phyloP scores from a whole-genome alignment of 169 alveolate species.

The Plasmodium cynomolgi region DNA sequence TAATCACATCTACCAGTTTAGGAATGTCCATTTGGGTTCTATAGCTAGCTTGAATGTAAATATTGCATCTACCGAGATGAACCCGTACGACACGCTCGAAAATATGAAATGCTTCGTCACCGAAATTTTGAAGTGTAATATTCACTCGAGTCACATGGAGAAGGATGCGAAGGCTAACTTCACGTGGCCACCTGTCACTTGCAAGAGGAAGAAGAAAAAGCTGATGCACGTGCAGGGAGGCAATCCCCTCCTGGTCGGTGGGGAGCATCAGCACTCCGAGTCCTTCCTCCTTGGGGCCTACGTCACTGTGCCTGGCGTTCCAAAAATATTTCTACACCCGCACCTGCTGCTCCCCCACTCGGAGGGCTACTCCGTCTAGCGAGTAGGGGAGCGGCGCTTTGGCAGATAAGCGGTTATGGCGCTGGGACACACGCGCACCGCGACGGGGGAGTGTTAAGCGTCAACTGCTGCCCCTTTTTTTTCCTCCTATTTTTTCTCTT shows the following conservation, averaged over 20 bases:
- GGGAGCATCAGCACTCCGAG: conserved; percentile 4
- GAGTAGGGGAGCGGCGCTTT: background rate
- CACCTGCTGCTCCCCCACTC: conserved; percentile 24
- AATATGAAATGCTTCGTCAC: conserved; percentile 47
- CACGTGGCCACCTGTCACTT: conserved; percentile 38
- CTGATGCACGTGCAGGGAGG: background rate
- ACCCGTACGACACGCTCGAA: conserved; percentile 16
- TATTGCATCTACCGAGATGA: conserved; percentile 56
- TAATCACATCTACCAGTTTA: conserved; percentile 21
- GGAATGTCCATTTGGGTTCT: conserved; percentile 13
- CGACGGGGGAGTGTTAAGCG: background rate
- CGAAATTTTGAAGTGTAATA: conserved; percentile 38
- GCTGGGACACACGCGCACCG: background rate
- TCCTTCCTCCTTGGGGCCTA: conserved; percentile 66
- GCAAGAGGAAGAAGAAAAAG: conserved; percentile 14
- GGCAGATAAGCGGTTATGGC: background rate
- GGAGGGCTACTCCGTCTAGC: conserved; percentile 26
- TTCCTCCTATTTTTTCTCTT: background rate
- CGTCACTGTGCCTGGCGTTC: conserved; percentile 17
- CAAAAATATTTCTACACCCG: conserved; percentile 50
- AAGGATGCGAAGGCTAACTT: conserved; percentile 21
- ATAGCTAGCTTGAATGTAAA: conserved; percentile 32
- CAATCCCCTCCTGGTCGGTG: background rate
- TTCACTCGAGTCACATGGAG: conserved; percentile 44
- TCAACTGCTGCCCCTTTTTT: background rate